Evolutionary conservation across 805 yeast species (phyloP).

Genomic region (Cyberlindnera mrakii): DNA sequence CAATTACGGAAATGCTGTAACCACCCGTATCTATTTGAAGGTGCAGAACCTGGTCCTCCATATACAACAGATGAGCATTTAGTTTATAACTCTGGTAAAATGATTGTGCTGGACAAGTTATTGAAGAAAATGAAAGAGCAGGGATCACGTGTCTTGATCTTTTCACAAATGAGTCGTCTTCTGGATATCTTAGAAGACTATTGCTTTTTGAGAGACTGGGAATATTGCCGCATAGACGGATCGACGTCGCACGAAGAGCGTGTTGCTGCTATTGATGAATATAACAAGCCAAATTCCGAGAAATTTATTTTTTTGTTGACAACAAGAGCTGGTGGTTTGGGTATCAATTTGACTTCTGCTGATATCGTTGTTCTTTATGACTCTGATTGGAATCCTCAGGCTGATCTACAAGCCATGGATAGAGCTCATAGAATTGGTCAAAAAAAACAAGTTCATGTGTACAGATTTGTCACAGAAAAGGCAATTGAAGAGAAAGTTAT

Average conservation of each 20-base stretch:
- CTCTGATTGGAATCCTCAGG: conserved; percentile 98
- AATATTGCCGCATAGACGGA: conserved; percentile 92
- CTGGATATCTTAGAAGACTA: conserved; percentile 90
- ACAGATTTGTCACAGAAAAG: conserved; percentile 87
- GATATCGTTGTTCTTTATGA: conserved; percentile 85
- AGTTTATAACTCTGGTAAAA: conserved; percentile 84
- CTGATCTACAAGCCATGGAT: conserved; percentile 97
- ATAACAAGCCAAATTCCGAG: conserved; percentile 72
- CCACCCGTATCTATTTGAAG: conserved; percentile 94
- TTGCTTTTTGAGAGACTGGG: conserved; percentile 75
- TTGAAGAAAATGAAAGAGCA: conserved; percentile 61
- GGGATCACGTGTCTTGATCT: conserved; percentile 87
- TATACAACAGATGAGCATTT: conserved; percentile 93
- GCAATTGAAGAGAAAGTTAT: conserved; percentile 95
- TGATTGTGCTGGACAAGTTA: conserved; percentile 81
- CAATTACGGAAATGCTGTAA: conserved; percentile 94
- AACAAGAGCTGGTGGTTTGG: conserved; percentile 95
- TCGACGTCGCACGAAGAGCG: conserved; percentile 91
- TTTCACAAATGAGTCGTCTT: conserved; percentile 90
- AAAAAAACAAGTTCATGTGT: conserved; percentile 90
- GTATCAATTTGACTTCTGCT: conserved; percentile 88
- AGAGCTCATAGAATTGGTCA: conserved; percentile 97
- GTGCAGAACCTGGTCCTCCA: conserved; percentile 99
- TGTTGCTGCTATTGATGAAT: conserved; percentile 87
- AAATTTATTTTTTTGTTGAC: conserved; percentile 83